Base-by-base conservation (phyloP, 768 basidiomycete genomes). In the Suillus sp. region DNA sequence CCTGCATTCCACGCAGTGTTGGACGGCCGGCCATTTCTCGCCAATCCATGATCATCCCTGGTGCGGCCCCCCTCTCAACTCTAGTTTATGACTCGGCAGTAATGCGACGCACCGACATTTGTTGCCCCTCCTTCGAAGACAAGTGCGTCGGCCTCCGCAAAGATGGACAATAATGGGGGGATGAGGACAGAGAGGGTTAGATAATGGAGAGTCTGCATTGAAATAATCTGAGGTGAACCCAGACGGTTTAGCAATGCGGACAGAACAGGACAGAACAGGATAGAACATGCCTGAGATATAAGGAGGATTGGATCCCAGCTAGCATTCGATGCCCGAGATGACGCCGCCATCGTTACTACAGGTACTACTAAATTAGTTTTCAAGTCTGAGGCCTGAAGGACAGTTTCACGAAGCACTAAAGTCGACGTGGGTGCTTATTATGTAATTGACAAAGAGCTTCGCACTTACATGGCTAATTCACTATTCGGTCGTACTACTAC, bases 31-130 rank as follows among this genome's bases (percentile, higher is more conserved):
- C 91, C 86, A 99, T 90, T 75, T 98, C 92, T 53, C 95, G 84
- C 97, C 97, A 99, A 77, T 99, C 96, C 89, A 99, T 94, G 42
- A 99, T 80, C 90, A 95, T 93, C 3, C 90, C 91, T 90, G 65
- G 62, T 59, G 34, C 20, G 53, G 60, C 35, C 53, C 64, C 58
- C 61, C 57, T 53, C 22, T 42, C 60, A 43, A 22, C n/a, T 34
- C 59, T 38, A 22, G 48, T 32, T 43, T n/a, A 37, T 37, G 40
- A 18, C 34, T 35, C 32, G 2, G 18, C 11, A 10, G 11, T 43
- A 8, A 18, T 56, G 22, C 14, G 16, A 75, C 87, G 64, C 71
- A 90, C 91, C 91, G 42, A 93, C 86, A 73, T 84, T 93, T n/a
- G 89, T 81, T 20, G 90, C 84, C 37, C 91, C 91, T 35, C 92